These are phyloP conservation scores for Penstemon eatonii DNA, from an alignment of 257 asterid genomes.

Conservation along the genomic window DNA sequence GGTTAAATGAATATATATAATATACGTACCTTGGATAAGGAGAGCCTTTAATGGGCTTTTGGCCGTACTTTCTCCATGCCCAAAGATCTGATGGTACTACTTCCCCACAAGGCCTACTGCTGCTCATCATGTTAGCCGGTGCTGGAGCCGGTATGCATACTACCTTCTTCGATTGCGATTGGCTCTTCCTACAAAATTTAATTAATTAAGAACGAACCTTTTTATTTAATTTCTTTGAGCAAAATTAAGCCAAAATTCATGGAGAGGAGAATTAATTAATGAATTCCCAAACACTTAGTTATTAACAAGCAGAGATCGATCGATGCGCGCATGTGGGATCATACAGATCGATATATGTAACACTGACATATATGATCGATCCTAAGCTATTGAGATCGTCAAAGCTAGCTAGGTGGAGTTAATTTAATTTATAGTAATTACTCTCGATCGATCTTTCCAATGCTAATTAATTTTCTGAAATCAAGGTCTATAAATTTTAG, in stretches of 20 bases:
- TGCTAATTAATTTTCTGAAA: not conserved
- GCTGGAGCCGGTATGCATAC: slow-evolving; percentile 64
- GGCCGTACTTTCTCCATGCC: slow-evolving; percentile 73
- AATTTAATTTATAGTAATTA: not conserved
- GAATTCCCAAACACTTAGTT: not conserved
- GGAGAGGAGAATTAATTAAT: slow-evolving; percentile 10
- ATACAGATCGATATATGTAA: slow-evolving; percentile 24
- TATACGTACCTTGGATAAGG: slow-evolving; percentile 52
- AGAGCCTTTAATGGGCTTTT: slow-evolving; percentile 65
- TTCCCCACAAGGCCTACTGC: slow-evolving; percentile 46
- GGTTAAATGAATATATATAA: no score
- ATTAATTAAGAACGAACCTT: not conserved
- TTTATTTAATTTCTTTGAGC: slow-evolving; percentile 5
- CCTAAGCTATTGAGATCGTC: slow-evolving; percentile 30
- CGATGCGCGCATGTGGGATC: not conserved
- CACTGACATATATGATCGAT: slow-evolving; percentile 29
- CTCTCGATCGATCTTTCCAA: not conserved
- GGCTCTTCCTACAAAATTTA: slow-evolving; percentile 59
- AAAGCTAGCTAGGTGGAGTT: slow-evolving; percentile 29
- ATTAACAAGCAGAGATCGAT: no score
- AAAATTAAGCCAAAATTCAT: not conserved
- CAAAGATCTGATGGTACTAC: slow-evolving; percentile 62
- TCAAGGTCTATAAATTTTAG: slow-evolving; percentile 11
- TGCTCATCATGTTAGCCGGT: slow-evolving; percentile 39
- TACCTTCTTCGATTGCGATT: slow-evolving; percentile 87